Conservation (phyloP, 1,284 basidiomycete genomes). For the Tilletiaria anomala region DNA sequence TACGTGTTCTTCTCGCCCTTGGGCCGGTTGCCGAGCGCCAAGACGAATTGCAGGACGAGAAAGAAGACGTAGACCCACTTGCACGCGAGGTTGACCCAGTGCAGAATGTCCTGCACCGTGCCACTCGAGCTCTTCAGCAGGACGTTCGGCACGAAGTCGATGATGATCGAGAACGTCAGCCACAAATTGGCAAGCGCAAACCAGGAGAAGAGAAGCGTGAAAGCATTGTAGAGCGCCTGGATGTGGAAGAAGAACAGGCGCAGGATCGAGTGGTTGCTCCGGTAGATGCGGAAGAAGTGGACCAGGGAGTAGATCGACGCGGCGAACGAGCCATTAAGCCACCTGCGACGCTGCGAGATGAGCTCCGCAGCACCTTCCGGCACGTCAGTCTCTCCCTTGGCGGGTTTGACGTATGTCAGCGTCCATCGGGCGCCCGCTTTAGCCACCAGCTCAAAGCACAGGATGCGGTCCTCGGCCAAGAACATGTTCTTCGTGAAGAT, state of each 20-base stretch:
- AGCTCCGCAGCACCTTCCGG: slow-evolving; percentile 66
- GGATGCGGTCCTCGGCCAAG: slow-evolving; percentile 57
- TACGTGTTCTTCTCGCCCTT: slow-evolving; percentile 79
- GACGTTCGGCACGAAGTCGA: slow-evolving; percentile 60
- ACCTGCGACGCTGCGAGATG: slow-evolving; percentile 78
- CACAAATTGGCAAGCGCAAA: slow-evolving; percentile 81
- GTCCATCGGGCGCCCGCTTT: slow-evolving; percentile 74
- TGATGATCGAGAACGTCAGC: slow-evolving; percentile 91
- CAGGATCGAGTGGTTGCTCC: slow-evolving; percentile 62
- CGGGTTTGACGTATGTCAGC: slow-evolving; percentile 82
- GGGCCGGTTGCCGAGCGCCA: slow-evolving; percentile 79
- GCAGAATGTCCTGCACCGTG: slow-evolving; percentile 52
- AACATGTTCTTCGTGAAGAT: slow-evolving; percentile 65
- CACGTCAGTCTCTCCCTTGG: slow-evolving; percentile 87
- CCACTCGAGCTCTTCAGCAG: slow-evolving; percentile 62
- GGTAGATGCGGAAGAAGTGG: slow-evolving; percentile 83
- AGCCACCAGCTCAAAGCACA: slow-evolving; percentile 91
- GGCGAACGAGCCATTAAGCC: slow-evolving; percentile 95
- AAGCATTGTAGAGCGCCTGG: slow-evolving; percentile 78
- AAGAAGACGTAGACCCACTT: slow-evolving; percentile 77
- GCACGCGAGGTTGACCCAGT: slow-evolving; percentile 60
- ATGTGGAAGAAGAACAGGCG: slow-evolving; percentile 89
- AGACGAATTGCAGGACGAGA: slow-evolving; percentile 74
- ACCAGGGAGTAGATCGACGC: slow-evolving; percentile 78
- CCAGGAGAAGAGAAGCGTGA: slow-evolving; percentile 84